phyloP scores from a whole-genome alignment of 140 eudicot genomes.

The Cichorium intybus region DNA sequence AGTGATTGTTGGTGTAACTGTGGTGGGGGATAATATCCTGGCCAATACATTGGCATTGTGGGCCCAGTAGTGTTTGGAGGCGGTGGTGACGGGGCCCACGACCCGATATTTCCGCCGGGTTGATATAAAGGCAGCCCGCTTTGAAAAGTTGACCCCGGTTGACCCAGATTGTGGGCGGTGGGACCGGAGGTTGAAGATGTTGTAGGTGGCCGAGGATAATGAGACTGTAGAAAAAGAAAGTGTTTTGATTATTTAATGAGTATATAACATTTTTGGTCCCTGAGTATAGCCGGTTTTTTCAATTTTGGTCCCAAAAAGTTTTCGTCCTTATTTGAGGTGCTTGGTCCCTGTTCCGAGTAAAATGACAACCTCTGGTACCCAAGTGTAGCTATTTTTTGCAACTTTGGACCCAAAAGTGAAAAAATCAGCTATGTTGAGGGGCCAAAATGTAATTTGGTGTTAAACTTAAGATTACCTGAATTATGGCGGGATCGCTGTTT shows the following conservation, averaged over 20 bases:
- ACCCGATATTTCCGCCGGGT: constrained; percentile 72
- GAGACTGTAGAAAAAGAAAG: constrained; percentile 56
- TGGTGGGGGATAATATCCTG: constrained; percentile 72
- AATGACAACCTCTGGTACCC: no score
- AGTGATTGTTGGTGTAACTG: constrained; percentile 72
- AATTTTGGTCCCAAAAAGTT: no score
- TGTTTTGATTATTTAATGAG: neutral
- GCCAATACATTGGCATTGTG: constrained; percentile 97
- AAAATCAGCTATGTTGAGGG: no score
- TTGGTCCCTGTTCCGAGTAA: no score
- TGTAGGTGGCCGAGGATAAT: constrained; percentile 71
- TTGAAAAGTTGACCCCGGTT: constrained; percentile 62
- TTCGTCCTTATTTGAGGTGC: no score
- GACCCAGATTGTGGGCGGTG: constrained; percentile 53
- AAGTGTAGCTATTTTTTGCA: no score
- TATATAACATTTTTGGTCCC: no score
- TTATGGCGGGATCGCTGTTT: constrained; percentile 73
- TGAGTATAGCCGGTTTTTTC: no score
- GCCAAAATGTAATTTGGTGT: no score
- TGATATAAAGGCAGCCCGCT: constrained; percentile 72
- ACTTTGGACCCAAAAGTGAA: no score
- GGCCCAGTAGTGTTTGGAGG: constrained; percentile 55
- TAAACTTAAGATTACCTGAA: constrained; percentile 50
- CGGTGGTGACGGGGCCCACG: constrained; percentile 77
- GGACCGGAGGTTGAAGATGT: constrained; percentile 49